Percentiles rank a stretch among this genome's conserved stretches.
phyloP scores from a whole-genome alignment of 768 basidiomycete genomes.

The Leccinum aurantiacum region DNA sequence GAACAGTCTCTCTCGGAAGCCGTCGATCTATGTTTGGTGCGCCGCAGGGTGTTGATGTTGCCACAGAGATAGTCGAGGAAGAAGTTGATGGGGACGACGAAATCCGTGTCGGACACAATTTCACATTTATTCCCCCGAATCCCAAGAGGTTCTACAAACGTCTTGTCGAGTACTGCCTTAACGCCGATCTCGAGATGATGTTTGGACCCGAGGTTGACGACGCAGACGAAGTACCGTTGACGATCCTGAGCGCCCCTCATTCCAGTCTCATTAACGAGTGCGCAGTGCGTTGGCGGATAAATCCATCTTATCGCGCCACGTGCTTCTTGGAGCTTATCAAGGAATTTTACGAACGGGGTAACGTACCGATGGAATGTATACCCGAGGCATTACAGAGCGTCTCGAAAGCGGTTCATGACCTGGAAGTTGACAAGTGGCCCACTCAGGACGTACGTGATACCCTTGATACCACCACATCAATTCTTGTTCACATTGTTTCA shows the following conservation, averaged over 20 bases:
- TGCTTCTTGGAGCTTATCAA: slow-evolving; percentile 86
- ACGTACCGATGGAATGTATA: slow-evolving; percentile 93
- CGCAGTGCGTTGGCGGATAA: slow-evolving; percentile 86
- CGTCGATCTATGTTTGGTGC: slow-evolving; percentile 56
- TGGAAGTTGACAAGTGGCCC: slow-evolving; percentile 75
- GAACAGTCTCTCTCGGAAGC: slow-evolving; percentile 65
- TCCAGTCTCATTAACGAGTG: slow-evolving; percentile 86
- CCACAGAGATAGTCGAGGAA: slow-evolving; percentile 37
- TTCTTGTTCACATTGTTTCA: slow-evolving; percentile 8
- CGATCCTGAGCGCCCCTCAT: slow-evolving; percentile 79
- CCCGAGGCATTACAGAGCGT: slow-evolving; percentile 83
- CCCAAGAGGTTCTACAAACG: slow-evolving; percentile 84
- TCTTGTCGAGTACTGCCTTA: slow-evolving; percentile 78
- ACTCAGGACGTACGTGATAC: slow-evolving; percentile 67
- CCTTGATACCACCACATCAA: background rate
- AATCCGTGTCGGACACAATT: slow-evolving; percentile 69
- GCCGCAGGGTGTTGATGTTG: slow-evolving; percentile 28
- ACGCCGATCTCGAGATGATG: slow-evolving; percentile 87
- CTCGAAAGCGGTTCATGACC: slow-evolving; percentile 66
- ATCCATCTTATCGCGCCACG: slow-evolving; percentile 70
- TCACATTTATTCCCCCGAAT: slow-evolving; percentile 89
- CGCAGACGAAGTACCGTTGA: slow-evolving; percentile 92
- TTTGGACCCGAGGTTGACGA: slow-evolving; percentile 88
- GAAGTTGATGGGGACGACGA: slow-evolving; percentile 64
- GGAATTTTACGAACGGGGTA: slow-evolving; percentile 82